Conservation (phyloP, 306 rosid species). For the Inga leiocalycina region DNA sequence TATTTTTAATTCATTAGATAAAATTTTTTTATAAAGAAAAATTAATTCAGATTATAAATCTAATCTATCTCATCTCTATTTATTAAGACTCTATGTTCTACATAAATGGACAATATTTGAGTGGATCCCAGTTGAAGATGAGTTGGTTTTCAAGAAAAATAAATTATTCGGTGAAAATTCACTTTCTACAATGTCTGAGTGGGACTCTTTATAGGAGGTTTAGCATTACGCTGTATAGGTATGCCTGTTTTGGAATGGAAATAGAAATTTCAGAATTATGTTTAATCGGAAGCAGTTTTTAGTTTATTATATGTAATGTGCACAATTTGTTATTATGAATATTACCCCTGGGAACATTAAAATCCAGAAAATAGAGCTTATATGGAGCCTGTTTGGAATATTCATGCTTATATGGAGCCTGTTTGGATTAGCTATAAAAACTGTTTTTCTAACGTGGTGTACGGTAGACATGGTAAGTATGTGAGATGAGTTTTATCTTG, state of each 20-base stretch:
- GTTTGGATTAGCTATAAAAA: too few species aligned
- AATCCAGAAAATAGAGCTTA: background rate
- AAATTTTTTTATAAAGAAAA: background rate
- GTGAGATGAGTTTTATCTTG: too few species aligned
- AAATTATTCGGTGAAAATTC: background rate
- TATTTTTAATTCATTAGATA: background rate
- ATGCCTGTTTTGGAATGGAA: background rate
- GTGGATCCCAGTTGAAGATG: background rate
- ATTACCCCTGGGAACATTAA: background rate
- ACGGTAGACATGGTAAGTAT: too few species aligned
- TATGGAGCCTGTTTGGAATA: too few species aligned
- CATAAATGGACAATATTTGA: background rate
- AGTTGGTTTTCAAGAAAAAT: background rate
- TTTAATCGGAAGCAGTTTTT: background rate
- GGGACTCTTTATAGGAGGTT: background rate
- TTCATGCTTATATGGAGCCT: too few species aligned
- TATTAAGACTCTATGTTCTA: too few species aligned
- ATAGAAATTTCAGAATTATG: background rate
- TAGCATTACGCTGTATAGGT: background rate
- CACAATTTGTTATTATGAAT: background rate
- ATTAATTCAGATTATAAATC: too few species aligned
- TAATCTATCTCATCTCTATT: too few species aligned
- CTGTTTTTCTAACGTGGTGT: too few species aligned
- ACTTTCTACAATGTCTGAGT: background rate
- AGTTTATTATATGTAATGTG: background rate